Evolutionary conservation across 1,284 basidiomycete species (phyloP).

Genomic region (Fomitopsis schrenkii): DNA sequence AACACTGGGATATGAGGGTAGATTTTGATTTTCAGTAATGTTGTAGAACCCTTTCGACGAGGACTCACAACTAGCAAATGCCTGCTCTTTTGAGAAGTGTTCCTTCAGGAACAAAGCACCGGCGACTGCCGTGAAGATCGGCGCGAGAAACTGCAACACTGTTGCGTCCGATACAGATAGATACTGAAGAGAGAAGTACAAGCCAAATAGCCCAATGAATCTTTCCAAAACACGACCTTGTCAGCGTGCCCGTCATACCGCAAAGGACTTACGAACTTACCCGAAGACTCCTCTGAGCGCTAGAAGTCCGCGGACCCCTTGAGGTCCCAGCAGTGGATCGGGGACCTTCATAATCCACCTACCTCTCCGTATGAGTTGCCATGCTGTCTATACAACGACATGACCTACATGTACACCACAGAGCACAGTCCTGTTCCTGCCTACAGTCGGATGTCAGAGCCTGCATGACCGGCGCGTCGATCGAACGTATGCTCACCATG

Average conservation of each 20-base stretch:
- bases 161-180: conserved; percentile 68
- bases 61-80: conserved; percentile 55
- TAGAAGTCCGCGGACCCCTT: conserved; percentile 57
- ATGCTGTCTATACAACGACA: background rate
- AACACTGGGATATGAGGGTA: conserved; percentile 21
- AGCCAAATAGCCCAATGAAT: conserved; percentile 57
- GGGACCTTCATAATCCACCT: conserved; percentile 15
- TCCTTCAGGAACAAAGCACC: conserved; percentile 70
- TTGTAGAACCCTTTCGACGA: too few relatives aligned
- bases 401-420: conserved; percentile 35
- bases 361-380: background rate
- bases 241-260: too few relatives aligned
- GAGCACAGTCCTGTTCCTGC: conserved; percentile 42
- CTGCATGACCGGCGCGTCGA: background rate
- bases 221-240: conserved; percentile 24
- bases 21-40: too few relatives aligned
- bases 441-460: conserved; percentile 16
- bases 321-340: conserved; percentile 66
- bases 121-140: conserved; percentile 64
- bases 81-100: conserved; percentile 52
- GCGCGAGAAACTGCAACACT: conserved; percentile 73
- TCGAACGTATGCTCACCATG: conserved; percentile 33
- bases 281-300: conserved; percentile 61
- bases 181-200: conserved; percentile 65
- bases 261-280: conserved; percentile 27